A percentile compares a stretch with the other conserved stretches of the same genome.
These are phyloP conservation scores for Ambispora gerdemannii DNA, from an alignment of 192 early-diverging fungal genomes.

Conservation along the genomic window DNA sequence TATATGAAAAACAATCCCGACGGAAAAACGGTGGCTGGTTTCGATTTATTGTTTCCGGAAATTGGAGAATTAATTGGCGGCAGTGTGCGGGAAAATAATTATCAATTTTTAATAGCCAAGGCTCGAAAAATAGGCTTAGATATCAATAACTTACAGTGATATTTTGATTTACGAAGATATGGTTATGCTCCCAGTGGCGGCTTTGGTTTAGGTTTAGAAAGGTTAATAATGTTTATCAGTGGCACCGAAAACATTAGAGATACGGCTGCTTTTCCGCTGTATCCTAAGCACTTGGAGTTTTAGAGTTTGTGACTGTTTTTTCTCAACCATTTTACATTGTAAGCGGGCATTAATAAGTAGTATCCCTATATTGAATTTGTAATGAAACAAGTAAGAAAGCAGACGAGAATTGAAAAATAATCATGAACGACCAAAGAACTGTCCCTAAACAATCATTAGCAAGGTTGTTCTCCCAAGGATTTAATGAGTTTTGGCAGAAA, in stretches of 20 bases:
- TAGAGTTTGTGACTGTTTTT: no score
- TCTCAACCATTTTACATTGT: no score
- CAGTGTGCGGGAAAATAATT: conserved; percentile 72
- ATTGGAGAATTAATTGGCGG: conserved; percentile 85
- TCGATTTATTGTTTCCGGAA: conserved; percentile 79
- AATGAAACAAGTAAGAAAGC: no score
- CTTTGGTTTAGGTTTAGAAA: conserved; percentile 87
- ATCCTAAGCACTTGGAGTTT: no score
- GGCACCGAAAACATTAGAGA: conserved; percentile 79
- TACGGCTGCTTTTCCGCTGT: conserved; percentile 54
- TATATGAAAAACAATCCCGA: conserved; percentile 70
- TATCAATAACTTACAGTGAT: conserved; percentile 77
- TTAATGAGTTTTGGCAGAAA: no score
- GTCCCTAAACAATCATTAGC: no score
- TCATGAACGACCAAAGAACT: no score
- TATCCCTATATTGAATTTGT: no score
- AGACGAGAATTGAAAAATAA: no score
- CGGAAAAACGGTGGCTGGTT: conserved; percentile 70
- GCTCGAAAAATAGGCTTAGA: conserved; percentile 54
- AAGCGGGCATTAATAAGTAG: no score
- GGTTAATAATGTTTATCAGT: conserved; percentile 72
- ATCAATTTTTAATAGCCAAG: conserved; percentile 52
- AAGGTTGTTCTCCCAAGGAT: no score
- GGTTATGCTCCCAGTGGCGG: conserved; percentile 83
- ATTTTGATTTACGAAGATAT: conserved; percentile 75